A percentile compares a stretch with the other conserved stretches of the same genome.
Conservation (phyloP, 2,329 filamentous ascomycete genomes). For the Cladosporium sp. region DNA sequence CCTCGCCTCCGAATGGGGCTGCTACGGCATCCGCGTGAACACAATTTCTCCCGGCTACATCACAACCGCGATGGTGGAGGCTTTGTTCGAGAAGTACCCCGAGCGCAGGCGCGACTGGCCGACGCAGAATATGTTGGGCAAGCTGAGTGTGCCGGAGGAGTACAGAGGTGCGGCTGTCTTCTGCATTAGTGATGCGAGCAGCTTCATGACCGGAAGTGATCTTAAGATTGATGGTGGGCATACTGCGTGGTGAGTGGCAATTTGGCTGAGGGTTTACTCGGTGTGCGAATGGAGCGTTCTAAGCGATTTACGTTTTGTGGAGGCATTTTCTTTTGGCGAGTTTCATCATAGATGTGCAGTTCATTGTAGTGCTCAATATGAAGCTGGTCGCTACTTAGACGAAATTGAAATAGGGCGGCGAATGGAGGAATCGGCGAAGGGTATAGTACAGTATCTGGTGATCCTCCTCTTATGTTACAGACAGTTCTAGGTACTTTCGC, state of each 20-base stretch:
- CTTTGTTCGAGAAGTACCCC: constrained; percentile 73
- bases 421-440: background rate
- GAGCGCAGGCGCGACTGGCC: constrained; percentile 70
- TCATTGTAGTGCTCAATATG: background rate
- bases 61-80: constrained; percentile 78
- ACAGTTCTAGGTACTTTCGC: background rate
- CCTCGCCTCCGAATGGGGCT: constrained; percentile 72
- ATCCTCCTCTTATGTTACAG: background rate
- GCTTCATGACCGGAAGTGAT: constrained; percentile 58
- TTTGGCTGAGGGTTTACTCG: background rate
- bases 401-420: too few species aligned
- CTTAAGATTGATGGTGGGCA: constrained; percentile 57
- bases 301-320: background rate
- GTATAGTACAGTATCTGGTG: background rate
- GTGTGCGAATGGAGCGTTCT: background rate
- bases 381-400: background rate
- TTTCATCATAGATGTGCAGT: background rate
- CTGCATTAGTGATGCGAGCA: constrained; percentile 45
- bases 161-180: constrained; percentile 42
- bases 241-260: constrained; percentile 49
- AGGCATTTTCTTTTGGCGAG: background rate
- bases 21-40: constrained; percentile 74
- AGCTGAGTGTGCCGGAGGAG: constrained; percentile 39
- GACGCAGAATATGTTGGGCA: constrained; percentile 77
- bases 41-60: constrained; percentile 80